Conservation (phyloP, 1,139 yeast genomes). For the Scheffersomyces titani region DNA sequence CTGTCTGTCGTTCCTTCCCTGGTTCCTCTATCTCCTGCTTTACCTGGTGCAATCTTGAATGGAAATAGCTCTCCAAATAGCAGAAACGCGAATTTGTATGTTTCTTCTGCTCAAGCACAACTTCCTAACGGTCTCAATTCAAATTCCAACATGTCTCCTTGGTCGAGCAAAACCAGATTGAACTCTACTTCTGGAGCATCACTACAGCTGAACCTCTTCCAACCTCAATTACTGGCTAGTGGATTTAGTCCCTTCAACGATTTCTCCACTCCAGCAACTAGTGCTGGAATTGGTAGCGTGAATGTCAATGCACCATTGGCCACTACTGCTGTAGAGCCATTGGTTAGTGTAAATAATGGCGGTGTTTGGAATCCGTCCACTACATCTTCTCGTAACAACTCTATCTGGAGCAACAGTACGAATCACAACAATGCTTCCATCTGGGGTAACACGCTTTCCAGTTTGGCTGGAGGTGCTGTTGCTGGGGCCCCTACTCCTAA, state of each 20-base stretch:
- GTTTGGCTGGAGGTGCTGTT: not conserved
- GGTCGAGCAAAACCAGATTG: constrained; percentile 15
- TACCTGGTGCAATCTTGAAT: not conserved
- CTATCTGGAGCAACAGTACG: constrained; percentile 32
- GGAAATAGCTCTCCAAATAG: not conserved
- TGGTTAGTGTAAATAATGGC: not conserved
- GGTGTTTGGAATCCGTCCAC: constrained; percentile 22
- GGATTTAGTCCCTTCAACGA: constrained; percentile 15
- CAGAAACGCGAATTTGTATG: constrained; percentile 5
- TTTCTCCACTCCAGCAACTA: not conserved
- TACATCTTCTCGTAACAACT: constrained; percentile 24
- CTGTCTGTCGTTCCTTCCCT: constrained; percentile 4
- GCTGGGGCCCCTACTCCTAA: not conserved
- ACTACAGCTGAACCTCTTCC: constrained; percentile 6
- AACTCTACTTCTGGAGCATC: constrained; percentile 7
- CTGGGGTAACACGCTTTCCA: constrained; percentile 7
- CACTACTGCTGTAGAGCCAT: not conserved
- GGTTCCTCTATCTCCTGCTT: constrained; percentile 1
- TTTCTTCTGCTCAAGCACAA: not conserved
- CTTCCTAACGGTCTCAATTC: not conserved
- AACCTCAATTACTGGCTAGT: constrained; percentile 7
- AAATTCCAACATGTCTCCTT: constrained; percentile 13
- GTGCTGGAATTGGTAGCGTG: not conserved
- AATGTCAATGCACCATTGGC: not conserved
- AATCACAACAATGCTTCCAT: constrained; percentile 5